Evolutionary conservation across 2,329 filamentous ascomycete species (phyloP).

Genomic region (Magnaporthales sp.): DNA sequence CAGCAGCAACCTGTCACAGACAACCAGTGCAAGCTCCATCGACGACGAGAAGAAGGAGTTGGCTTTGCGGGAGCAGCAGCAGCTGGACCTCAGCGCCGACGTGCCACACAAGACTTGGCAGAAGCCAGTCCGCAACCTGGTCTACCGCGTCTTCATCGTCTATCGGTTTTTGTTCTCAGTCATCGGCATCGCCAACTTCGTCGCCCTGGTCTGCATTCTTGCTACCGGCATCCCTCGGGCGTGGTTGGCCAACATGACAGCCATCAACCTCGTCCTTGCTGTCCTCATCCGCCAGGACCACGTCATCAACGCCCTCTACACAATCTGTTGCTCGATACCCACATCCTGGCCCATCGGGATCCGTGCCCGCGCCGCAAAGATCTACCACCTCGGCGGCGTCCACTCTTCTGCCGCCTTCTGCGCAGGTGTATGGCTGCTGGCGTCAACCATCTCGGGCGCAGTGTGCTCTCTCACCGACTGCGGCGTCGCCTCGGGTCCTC

Average conservation of each 20-base stretch:
- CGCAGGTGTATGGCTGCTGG: constrained; percentile 36
- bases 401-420: constrained; percentile 40
- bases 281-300: constrained; percentile 44
- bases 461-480: constrained; percentile 16
- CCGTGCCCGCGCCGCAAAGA: constrained; percentile 34
- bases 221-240: constrained; percentile 18
- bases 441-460: constrained; percentile 27
- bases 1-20: not conserved
- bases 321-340: constrained; percentile 9
- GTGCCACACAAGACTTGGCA: constrained; percentile 3
- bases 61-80: too few relatives aligned
- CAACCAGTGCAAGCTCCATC: not conserved
- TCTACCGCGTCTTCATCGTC: constrained; percentile 35
- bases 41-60: not conserved
- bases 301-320: constrained; percentile 34
- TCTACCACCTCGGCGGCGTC: constrained; percentile 42
- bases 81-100: constrained; percentile 8
- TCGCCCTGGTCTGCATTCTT: constrained; percentile 31
- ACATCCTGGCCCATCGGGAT: constrained; percentile 34
- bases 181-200: constrained; percentile 39
- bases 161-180: constrained; percentile 49
- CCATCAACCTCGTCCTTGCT: constrained; percentile 35
- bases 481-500: constrained; percentile 7
- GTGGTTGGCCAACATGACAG: constrained; percentile 25
- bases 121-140: constrained; percentile 23